Base-by-base conservation (phyloP, 2,329 filamentous ascomycete genomes). In the Trichoderma koningii region DNA sequence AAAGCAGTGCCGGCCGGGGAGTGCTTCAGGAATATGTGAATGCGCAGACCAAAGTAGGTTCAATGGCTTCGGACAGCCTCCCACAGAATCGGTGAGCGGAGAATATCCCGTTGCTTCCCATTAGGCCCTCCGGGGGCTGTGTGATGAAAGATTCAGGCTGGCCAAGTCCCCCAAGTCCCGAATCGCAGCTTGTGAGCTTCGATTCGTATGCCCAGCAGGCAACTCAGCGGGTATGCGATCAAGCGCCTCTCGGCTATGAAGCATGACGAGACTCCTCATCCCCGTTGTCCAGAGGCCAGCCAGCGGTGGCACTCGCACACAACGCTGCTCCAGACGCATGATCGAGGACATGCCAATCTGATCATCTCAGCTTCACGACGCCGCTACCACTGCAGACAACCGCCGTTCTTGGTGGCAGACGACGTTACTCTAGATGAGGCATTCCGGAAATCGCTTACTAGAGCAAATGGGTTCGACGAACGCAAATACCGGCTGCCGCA, bases 361-460 rank as follows among this genome's bases (percentile, higher is more conserved):
- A 38, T 55, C 55, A 65, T 68, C 61, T 55, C 64, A 68, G 44
- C 28, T 59, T 21, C 21, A 63, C 23, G 50, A 65, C 55, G 30
- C 60, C 55, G 55, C 61, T 60, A 53, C 19, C 59, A 56, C 68
- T 63, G 50, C 55, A 47, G 50, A 45, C 21, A 65, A 50, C 64
- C 66, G 53, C 47, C 28, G 26, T 38, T 47, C 59, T 53, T 19
- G 47, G 44, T 60, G 45, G 53, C 48, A 64, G 56, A 44, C 41
- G 48, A 38, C 41, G 65, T 66, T 62, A 66, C 62, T 63, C 63
- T 66, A 47, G 38, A 66, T 67, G 61, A 63, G 38, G 65, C 48
- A 50, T 57, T 50, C 62, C 62, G 47, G 44, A 48, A 55, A 45
- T 66, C 62, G 63, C 66, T 55, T 62, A 44, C 45, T 38, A 50